Conservation (phyloP, 2,329 filamentous ascomycete species). For the Colletotrichum simmondsii region DNA sequence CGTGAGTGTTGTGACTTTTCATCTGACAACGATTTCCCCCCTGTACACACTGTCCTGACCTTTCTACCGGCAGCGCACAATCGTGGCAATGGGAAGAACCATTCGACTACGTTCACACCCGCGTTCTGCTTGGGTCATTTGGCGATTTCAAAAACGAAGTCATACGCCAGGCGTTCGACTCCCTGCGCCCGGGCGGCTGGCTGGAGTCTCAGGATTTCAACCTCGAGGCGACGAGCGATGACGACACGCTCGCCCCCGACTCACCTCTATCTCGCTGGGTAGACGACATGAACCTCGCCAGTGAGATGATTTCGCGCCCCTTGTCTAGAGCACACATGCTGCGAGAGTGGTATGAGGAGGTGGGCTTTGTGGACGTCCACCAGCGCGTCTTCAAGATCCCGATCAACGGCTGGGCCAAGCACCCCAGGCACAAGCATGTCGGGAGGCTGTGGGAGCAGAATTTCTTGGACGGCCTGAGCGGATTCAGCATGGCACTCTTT, state of each 20-base stretch:
- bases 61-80: constrained; percentile 49
- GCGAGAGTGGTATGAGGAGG: constrained; percentile 53
- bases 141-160: constrained; percentile 58
- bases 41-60: constrained; percentile 2
- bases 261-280: constrained; percentile 53
- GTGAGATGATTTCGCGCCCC: constrained; percentile 49
- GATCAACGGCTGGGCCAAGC: constrained; percentile 63
- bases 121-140: constrained; percentile 62
- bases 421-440: constrained; percentile 53
- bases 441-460: constrained; percentile 59
- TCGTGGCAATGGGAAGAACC: constrained; percentile 64
- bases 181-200: constrained; percentile 63
- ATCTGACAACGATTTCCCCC: not conserved
- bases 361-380: constrained; percentile 66
- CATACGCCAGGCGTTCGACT: constrained; percentile 62
- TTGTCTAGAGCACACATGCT: constrained; percentile 47
- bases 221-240: constrained; percentile 53
- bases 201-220: constrained; percentile 64
- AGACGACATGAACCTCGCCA: constrained; percentile 52
- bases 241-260: constrained; percentile 53
- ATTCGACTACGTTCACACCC: constrained; percentile 66
- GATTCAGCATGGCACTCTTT: constrained; percentile 54
- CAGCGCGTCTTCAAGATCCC: constrained; percentile 65
- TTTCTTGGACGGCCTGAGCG: constrained; percentile 54
- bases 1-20: constrained; percentile 40